These are phyloP conservation scores for Diaporthe capsici DNA, from an alignment of 2,329 filamentous ascomycete genomes.

Conservation along the genomic window DNA sequence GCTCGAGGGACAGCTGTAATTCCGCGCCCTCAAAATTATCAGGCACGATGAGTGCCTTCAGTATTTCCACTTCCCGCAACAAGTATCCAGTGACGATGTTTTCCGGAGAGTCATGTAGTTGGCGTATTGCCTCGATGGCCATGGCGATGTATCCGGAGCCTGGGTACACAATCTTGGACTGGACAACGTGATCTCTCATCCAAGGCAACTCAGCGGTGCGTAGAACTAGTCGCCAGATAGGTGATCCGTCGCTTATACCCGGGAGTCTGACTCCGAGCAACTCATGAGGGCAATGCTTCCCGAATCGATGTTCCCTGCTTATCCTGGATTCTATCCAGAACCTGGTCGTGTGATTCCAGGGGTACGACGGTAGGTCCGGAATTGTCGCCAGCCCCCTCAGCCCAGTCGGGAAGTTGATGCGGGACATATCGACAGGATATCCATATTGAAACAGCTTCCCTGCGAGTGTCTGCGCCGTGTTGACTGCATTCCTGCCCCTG, in stretches of 20 bases:
- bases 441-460: neutral
- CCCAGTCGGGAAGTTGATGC: conserved; percentile 48
- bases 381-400: conserved; percentile 43
- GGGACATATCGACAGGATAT: neutral
- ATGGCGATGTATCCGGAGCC: conserved; percentile 32
- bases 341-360: conserved; percentile 60
- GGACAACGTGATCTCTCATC: conserved; percentile 23
- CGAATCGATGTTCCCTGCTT: conserved; percentile 52
- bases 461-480: neutral
- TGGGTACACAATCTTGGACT: conserved; percentile 17
- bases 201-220: conserved; percentile 39
- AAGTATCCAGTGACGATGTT: neutral
- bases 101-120: neutral
- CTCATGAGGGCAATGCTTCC: conserved; percentile 54
- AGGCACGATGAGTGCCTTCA: neutral
- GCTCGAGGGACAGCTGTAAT: neutral
- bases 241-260: conserved; percentile 47
- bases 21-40: neutral
- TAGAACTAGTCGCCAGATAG: conserved; percentile 52
- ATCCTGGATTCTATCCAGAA: conserved; percentile 56
- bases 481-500: neutral
- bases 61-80: neutral
- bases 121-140: conserved; percentile 27
- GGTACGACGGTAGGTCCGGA: conserved; percentile 58
- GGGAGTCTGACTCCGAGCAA: conserved; percentile 53